Evolutionary conservation across 164 flowering plant genomes (phyloP), one percentile per base, ranked within the genome.

Genomic region (Paratinospora sagittata): DNA sequence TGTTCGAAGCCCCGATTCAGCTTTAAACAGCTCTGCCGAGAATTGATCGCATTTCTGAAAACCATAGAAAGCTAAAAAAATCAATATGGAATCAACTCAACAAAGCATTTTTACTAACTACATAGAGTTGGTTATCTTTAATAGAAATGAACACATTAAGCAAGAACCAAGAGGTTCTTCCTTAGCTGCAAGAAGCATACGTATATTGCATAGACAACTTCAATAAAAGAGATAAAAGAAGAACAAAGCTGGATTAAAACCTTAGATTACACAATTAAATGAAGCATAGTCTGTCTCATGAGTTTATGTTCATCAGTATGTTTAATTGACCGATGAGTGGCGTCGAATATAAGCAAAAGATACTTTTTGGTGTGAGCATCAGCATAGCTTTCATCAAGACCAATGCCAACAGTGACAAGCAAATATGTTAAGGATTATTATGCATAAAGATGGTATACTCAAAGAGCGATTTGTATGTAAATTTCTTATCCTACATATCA

Each of bases 1-100:
- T 43, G 84, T 65, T 26, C 87, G 81, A 27, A 81, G 74, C 14
- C 14, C 69, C 26, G 87, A 75, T 24, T 74, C 76, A 65, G 70
- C 74, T 67, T 77, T 79, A 76, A 82, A 95, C 21, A 95, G 73
- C 73, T 89, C 92, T 37, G 84, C 89, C 2, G 98, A 90, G 79
- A 84, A 90, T 47, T 77, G 89, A 84, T 95, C 97, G 43, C 97
- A 95, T 75, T 70, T 88, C 98, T 92, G 87, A 47, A 81, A 71
- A 72, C 4, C 69, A 71, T 17, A 33, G 45, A 72, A 71, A 27
- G 39, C 17, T n/a, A 13, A 55, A 24, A 21, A 24, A 41, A 65
- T 66, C 21, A 69, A 34, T 24, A 23, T 34, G 27, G 14, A 12
- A 0, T 13, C 16, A 12, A 34, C 10, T 12, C 45, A 65, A 5